Evolutionary conservation across 768 basidiomycete species (phyloP), one percentile per base, ranked within the genome.

Genomic region (Tricholoma sp.): DNA sequence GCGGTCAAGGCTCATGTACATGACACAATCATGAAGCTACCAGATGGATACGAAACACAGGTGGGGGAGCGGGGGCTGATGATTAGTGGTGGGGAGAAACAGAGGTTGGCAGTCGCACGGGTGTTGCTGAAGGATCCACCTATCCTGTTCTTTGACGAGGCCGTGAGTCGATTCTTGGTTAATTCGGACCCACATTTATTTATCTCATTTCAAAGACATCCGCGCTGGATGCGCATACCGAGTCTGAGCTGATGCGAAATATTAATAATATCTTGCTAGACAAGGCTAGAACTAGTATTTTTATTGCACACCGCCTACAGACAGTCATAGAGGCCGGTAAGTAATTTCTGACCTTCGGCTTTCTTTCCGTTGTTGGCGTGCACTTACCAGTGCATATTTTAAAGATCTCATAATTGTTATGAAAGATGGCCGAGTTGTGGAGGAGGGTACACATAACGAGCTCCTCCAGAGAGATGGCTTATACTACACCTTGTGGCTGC

Each of bases 71-170:
- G 97, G 41, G 97, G 97, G 4, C 69, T 98, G 67, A 99, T 99
- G 97, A 92, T 99, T 48, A 95, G 92, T 36, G 97, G 97, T 0
- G 97, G 97, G 1, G 97, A 99, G 80, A 99, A 99, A 72, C 97
- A 99, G 76, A 74, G 97, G 51, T 72, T 99, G 63, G 97, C 97
- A 2, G 91, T 99, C 15, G 97, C 97, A 20, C 77, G 97, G 24
- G 86, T 95, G 33, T 71, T 99, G 63, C 72, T 98, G 50, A 98
- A 98, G 74, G 89, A 99, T 69, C 95, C 97, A 0, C 88, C 89
- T 10, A 98, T 98, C 63, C 65, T 98, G 64, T 98, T 98, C 76
- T 99, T 99, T 65, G 97, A 99, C 65, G 97, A 99, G 72, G 97
- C 97, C 39, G 94, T 94, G 63, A 66, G 91, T 77, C 34, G 13